These are phyloP conservation scores for Yueomyces sp. DNA, from an alignment of 805 yeast species.

Conservation along the genomic window DNA sequence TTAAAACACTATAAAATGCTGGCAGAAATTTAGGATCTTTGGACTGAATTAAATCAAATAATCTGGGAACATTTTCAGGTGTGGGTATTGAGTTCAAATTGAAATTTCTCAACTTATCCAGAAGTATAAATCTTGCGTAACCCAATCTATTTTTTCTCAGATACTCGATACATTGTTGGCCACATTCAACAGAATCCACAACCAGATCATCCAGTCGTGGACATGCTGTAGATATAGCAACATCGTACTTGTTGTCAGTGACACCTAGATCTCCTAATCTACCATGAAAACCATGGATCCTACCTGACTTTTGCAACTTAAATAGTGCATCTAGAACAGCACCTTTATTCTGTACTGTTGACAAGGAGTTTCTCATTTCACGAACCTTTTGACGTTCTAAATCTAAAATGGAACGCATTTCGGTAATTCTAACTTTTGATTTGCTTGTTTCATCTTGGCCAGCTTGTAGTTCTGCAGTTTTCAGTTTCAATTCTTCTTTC, in stretches of 20 bases:
- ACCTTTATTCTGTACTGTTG: slow-evolving; percentile 51
- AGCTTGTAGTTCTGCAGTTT: slow-evolving; percentile 37
- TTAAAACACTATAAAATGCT: slow-evolving; percentile 79
- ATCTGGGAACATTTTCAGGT: slow-evolving; percentile 64
- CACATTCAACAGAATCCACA: slow-evolving; percentile 65
- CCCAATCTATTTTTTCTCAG: slow-evolving; percentile 76
- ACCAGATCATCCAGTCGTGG: slow-evolving; percentile 87
- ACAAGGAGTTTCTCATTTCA: slow-evolving; percentile 51
- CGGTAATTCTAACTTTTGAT: slow-evolving; percentile 37
- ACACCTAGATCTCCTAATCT: slow-evolving; percentile 86
- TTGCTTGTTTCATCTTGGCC: slow-evolving; percentile 45
- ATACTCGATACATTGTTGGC: slow-evolving; percentile 68
- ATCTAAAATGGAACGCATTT: slow-evolving; percentile 39
- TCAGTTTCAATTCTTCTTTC: slow-evolving; percentile 35
- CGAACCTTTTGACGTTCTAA: slow-evolving; percentile 46
- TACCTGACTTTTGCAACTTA: slow-evolving; percentile 63
- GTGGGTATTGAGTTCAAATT: slow-evolving; percentile 46
- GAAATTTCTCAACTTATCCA: slow-evolving; percentile 58
- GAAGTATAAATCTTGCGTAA: slow-evolving; percentile 73
- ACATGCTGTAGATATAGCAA: slow-evolving; percentile 91
- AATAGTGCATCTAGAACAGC: slow-evolving; percentile 57
- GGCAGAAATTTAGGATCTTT: slow-evolving; percentile 56
- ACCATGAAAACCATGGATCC: slow-evolving; percentile 78
- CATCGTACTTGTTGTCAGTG: slow-evolving; percentile 78
- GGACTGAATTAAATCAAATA: slow-evolving; percentile 72